Conservation (phyloP, 1,139 yeast species). For the Scheffersomyces quercinus region DNA sequence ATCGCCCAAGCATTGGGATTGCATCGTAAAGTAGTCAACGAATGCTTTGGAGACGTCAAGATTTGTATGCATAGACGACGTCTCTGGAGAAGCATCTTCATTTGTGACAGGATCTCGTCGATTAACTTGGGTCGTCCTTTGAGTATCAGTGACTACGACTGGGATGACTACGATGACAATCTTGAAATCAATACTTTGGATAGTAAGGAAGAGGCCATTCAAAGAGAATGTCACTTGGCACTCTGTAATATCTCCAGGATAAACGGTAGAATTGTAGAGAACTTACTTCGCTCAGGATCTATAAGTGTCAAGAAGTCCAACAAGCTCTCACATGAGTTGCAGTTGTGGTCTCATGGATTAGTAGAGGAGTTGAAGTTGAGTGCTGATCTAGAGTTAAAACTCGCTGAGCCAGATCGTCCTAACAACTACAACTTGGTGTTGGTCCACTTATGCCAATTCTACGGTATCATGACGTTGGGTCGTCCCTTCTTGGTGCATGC, state of each 20-base stretch:
- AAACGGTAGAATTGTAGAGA: constrained; percentile 34
- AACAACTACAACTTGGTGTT: constrained; percentile 26
- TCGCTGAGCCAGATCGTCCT: constrained; percentile 1
- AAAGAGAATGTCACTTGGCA: constrained; percentile 13
- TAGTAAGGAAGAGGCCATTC: constrained; percentile 3
- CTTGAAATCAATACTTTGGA: constrained; percentile 11
- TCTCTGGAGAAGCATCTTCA: constrained; percentile 38
- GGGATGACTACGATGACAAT: constrained; percentile 31
- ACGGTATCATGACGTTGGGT: constrained; percentile 42
- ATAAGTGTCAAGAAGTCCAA: constrained; percentile 37
- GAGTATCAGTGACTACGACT: constrained; percentile 35
- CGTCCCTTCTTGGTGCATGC: constrained; percentile 47
- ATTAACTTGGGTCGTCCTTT: constrained; percentile 40
- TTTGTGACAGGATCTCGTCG: constrained; percentile 36
- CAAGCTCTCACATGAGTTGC: constrained; percentile 38
- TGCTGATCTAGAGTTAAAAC: constrained; percentile 11
- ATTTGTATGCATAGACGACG: constrained; percentile 26
- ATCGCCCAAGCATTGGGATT: constrained; percentile 27
- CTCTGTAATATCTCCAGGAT: constrained; percentile 16
- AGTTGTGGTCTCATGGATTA: constrained; percentile 36
- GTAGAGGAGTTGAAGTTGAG: constrained; percentile 25
- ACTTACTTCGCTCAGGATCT: constrained; percentile 34
- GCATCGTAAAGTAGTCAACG: constrained; percentile 25
- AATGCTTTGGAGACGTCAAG: constrained; percentile 13
- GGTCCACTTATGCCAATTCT: constrained; percentile 42